Evolutionary conservation across 148 eudicot species (phyloP).

Genomic region (Vaccinium corymbosum): DNA sequence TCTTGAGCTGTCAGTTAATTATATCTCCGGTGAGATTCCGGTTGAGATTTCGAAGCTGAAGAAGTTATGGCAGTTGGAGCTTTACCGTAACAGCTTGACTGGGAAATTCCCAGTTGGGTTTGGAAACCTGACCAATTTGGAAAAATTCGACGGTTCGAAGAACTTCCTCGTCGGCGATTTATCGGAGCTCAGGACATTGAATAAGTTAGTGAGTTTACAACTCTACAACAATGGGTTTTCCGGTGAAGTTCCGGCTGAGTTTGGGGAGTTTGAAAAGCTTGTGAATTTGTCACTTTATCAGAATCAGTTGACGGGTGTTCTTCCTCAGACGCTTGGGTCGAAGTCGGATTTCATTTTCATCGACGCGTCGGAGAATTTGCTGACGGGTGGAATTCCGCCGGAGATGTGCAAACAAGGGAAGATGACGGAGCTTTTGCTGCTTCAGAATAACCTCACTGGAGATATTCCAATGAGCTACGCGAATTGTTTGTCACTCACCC

Average conservation of each 20-base stretch:
- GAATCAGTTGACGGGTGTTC: conserved; percentile 61
- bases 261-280: conserved; percentile 66
- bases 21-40: conserved; percentile 59
- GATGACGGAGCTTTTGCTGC: conserved; percentile 55
- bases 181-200: conserved; percentile 50
- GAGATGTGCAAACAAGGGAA: conserved; percentile 75
- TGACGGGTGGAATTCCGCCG: conserved; percentile 76
- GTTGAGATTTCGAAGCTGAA: conserved; percentile 48
- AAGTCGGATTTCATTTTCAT: conserved; percentile 72
- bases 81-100: conserved; percentile 47
- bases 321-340: conserved; percentile 74
- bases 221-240: conserved; percentile 47
- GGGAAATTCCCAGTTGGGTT: conserved; percentile 71
- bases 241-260: conserved; percentile 72
- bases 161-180: conserved; percentile 56
- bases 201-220: conserved; percentile 47
- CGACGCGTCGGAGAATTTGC: conserved; percentile 67
- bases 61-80: conserved; percentile 66
- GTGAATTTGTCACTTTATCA: conserved; percentile 62
- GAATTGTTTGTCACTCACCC: conserved; percentile 51
- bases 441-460: conserved; percentile 72
- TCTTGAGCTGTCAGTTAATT: conserved; percentile 52
- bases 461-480: conserved; percentile 61
- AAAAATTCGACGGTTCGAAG: conserved; percentile 57
- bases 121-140: conserved; percentile 47